phyloP scores from a whole-genome alignment of 805 yeast genomes.

The Yamadazyma nakazawae region DNA sequence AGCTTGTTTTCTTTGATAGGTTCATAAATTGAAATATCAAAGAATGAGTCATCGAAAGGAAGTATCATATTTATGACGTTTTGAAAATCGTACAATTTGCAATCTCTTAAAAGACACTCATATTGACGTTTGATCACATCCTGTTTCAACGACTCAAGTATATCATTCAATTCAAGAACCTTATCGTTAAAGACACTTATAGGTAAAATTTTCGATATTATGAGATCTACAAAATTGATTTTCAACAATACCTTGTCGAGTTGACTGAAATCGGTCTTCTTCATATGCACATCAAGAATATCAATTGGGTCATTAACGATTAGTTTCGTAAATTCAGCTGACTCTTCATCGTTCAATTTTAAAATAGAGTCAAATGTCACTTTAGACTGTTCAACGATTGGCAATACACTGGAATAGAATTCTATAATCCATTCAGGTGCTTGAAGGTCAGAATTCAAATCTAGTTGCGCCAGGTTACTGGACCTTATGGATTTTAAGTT shows the following conservation, averaged over 20 bases:
- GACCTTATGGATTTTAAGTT: slow-evolving; percentile 29
- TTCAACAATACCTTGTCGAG: slow-evolving; percentile 43
- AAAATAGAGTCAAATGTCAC: slow-evolving; percentile 37
- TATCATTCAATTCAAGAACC: slow-evolving; percentile 32
- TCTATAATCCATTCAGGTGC: slow-evolving; percentile 83
- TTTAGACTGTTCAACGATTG: slow-evolving; percentile 46
- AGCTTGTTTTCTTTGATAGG: slow-evolving; percentile 62
- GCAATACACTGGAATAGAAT: slow-evolving; percentile 59
- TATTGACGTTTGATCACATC: slow-evolving; percentile 46
- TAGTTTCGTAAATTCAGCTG: slow-evolving; percentile 35
- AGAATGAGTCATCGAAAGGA: slow-evolving; percentile 55
- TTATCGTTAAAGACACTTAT: slow-evolving; percentile 37
- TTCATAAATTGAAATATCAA: slow-evolving; percentile 60
- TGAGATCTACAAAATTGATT: slow-evolving; percentile 59
- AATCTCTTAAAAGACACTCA: slow-evolving; percentile 44
- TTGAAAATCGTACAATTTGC: slow-evolving; percentile 56
- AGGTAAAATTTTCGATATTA: slow-evolving; percentile 52
- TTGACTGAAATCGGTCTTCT: slow-evolving; percentile 25
- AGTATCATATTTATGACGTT: slow-evolving; percentile 71
- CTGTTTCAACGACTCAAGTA: slow-evolving; percentile 32
- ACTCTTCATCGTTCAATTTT: slow-evolving; percentile 33
- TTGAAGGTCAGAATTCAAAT: slow-evolving; percentile 53
- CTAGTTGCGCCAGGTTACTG: slow-evolving; percentile 39
- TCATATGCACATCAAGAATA: slow-evolving; percentile 33
- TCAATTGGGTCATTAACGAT: slow-evolving; percentile 48